These are phyloP conservation scores for Lagerstroemia speciosa DNA, from an alignment of 345 rosid genomes.

Conservation along the genomic window DNA sequence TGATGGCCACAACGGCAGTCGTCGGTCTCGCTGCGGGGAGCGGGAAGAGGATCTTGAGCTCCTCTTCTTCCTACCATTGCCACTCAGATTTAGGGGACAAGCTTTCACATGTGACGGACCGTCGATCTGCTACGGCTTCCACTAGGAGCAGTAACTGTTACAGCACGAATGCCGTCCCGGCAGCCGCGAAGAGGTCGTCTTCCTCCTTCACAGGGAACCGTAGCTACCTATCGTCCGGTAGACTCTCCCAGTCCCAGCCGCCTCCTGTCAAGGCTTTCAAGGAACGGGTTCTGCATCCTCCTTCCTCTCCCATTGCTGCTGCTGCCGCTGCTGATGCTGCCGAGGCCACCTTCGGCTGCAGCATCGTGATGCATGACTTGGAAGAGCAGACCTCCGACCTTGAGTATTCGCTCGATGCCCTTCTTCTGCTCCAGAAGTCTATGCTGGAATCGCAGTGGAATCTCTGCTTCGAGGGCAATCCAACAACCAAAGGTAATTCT, in stretches of 20 bases:
- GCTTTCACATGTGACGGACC: constrained; percentile 41
- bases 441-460: constrained; percentile 93
- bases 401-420: constrained; percentile 60
- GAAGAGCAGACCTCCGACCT: constrained; percentile 21
- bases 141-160: constrained; percentile 29
- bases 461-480: constrained; percentile 60
- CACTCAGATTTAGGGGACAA: not conserved
- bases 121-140: constrained; percentile 18
- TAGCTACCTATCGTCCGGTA: constrained; percentile 33
- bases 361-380: not conserved
- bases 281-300: constrained; percentile 37
- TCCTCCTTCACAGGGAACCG: constrained; percentile 28
- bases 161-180: constrained; percentile 14
- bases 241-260: constrained; percentile 10
- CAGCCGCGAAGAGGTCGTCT: constrained; percentile 1
- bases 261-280: constrained; percentile 56
- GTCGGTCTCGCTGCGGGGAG: constrained; percentile 49
- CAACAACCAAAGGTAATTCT: constrained; percentile 22
- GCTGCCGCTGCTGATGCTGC: constrained; percentile 25
- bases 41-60: constrained; percentile 69
- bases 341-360: constrained; percentile 34
- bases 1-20: constrained; percentile 81
- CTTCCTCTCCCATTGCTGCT: constrained; percentile 19
- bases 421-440: constrained; percentile 76
- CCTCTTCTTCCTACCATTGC: constrained; percentile 28